Base-by-base conservation (phyloP, 768 basidiomycete genomes). In the Suillus spraguei region DNA sequence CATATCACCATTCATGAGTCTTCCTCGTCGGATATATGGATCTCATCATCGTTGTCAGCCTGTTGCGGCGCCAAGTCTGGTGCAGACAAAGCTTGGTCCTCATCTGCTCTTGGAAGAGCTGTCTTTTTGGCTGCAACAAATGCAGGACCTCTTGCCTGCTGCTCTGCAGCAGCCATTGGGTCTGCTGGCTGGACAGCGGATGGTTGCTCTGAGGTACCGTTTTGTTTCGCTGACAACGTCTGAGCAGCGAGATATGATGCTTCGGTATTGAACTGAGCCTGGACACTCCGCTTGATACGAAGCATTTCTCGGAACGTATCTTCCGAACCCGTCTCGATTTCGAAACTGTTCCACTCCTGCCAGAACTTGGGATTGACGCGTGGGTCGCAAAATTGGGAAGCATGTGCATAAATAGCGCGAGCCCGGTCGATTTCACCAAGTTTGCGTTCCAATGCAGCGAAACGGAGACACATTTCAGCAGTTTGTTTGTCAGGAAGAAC, bases 351-450 rank as follows among this genome's bases (percentile, higher is more conserved):
- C 97, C 97, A 99, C 73, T 97, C 94, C 36, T 83, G 77, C 97
- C 97, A 99, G 83, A 99, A 99, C 64, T 89, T 87, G 41, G 95
- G 90, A 72, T 92, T 87, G 65, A 91, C 86, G 20, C 97, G 86
- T 14, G 97, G 97, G 73, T 99, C 97, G 76, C 97, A 99, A 84
- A 99, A 99, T 72, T 99, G 97, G 22, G 94, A 95, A 0, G 97
- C 97, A 72, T 99, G 97, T 2, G 95, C 97, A 69, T 97, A 99
- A 67, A 99, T 91, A 2, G 95, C 91, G 56, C 97, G 88, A 14
- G 97, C 97, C 32, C 97, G 86, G 79, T 99, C 97, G 76, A 99
- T 99, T 80, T 99, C 97, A 60, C 97, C 97, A 41, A 99, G 87
- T 75, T 99, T 99, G 68, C 97, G 90, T 76, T 99, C 97, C 70